phyloP scores from a whole-genome alignment of 352 stramenopile genomes.

The Phytophthora capsici region DNA sequence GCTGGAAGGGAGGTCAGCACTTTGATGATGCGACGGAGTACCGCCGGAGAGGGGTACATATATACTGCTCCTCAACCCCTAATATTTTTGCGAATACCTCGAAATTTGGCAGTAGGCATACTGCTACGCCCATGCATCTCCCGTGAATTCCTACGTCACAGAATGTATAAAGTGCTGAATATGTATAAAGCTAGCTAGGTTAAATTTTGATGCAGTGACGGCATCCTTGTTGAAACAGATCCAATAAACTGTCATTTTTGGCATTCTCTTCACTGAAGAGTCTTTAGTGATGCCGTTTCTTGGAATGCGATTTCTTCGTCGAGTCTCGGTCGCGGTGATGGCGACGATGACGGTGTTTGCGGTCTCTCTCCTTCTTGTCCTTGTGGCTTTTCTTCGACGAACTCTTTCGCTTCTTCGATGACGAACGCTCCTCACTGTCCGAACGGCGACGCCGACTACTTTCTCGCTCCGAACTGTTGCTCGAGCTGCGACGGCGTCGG shows the following conservation, averaged over 20 bases:
- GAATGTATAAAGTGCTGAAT: constrained; percentile 5
- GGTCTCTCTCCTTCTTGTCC: constrained; percentile 56
- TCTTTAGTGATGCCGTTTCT: constrained; percentile 34
- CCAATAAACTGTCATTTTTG: constrained; percentile 8
- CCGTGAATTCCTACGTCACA: neutral
- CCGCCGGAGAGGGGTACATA: no score
- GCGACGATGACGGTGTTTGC: constrained; percentile 39
- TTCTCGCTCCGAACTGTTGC: constrained; percentile 15
- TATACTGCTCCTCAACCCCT: no score
- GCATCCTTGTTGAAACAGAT: constrained; percentile 1
- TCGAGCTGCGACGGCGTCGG: constrained; percentile 27
- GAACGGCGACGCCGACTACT: constrained; percentile 26
- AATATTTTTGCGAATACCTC: neutral
- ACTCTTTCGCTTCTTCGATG: constrained; percentile 40
- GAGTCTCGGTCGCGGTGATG: constrained; percentile 35
- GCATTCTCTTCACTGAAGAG: constrained; percentile 7
- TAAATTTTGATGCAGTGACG: constrained; percentile 7
- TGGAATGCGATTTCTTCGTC: constrained; percentile 32
- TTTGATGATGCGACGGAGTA: neutral
- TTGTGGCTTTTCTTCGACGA: constrained; percentile 50
- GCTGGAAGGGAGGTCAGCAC: no score
- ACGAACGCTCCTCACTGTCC: constrained; percentile 19
- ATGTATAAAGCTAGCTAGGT: constrained; percentile 17
- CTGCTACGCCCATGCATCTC: neutral
- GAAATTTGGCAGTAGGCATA: neutral